phyloP scores from a whole-genome alignment of 352 stramenopile genomes.

The Globisporangium irregulare region DNA sequence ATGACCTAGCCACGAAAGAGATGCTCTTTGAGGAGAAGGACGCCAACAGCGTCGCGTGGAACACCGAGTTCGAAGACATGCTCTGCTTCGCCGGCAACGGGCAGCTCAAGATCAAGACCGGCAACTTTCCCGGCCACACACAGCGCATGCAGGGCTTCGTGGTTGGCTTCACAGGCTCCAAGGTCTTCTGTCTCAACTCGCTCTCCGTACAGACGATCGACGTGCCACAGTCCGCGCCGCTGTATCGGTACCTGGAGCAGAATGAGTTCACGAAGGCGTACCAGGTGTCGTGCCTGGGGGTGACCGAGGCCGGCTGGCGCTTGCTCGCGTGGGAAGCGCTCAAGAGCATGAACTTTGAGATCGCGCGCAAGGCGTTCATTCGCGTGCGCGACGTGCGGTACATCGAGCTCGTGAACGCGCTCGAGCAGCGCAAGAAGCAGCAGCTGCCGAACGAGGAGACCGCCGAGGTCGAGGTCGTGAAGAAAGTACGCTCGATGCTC shows the following conservation, averaged over 20 bases:
- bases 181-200: conserved; percentile 91
- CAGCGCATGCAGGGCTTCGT: conserved; percentile 92
- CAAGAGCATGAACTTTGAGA: conserved; percentile 76
- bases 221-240: conserved; percentile 83
- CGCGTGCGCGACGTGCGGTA: conserved; percentile 90
- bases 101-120: conserved; percentile 91
- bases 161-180: conserved; percentile 90
- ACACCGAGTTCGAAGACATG: conserved; percentile 94
- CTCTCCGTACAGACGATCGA: conserved; percentile 88
- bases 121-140: conserved; percentile 82
- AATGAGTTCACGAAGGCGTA: conserved; percentile 89
- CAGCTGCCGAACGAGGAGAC: conserved; percentile 35
- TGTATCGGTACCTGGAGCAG: conserved; percentile 90
- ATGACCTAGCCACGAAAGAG: conserved; percentile 89
- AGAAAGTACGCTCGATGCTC: conserved; percentile 64
- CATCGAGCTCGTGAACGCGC: conserved; percentile 87
- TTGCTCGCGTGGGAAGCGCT: conserved; percentile 86
- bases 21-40: conserved; percentile 85
- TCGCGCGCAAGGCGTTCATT: conserved; percentile 86
- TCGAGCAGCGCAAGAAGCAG: conserved; percentile 77
- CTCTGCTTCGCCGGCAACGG: conserved; percentile 90
- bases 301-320: conserved; percentile 91
- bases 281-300: conserved; percentile 89
- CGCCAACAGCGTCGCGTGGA: conserved; percentile 91
- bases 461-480: conserved; percentile 33